Evolutionary conservation across 2,329 filamentous ascomycete species (phyloP).

Genomic region (Cercospora sp.): DNA sequence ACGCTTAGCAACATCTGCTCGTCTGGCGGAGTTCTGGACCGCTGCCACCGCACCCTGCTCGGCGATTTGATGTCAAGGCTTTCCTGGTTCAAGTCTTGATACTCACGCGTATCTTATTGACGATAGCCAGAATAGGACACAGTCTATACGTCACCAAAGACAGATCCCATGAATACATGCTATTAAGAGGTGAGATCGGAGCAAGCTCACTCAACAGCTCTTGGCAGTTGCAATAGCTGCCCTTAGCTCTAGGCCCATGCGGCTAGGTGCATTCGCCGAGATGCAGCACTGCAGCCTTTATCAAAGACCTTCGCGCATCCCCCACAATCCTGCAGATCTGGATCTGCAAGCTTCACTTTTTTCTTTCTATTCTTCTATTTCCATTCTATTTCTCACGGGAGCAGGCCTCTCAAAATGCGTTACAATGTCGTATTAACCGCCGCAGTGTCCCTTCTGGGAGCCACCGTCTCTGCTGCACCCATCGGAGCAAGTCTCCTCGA

Average conservation of each 20-base stretch:
- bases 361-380: neutral
- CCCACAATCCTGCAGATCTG: neutral
- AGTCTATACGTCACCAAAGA: neutral
- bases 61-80: neutral
- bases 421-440: neutral
- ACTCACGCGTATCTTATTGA: neutral
- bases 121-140: neutral
- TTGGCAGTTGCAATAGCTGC: neutral
- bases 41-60: neutral
- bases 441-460: neutral
- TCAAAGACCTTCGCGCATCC: neutral
- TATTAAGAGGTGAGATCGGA: neutral
- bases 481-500: neutral
- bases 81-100: neutral
- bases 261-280: neutral
- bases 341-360: neutral
- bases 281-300: neutral
- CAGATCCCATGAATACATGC: neutral
- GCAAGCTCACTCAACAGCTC: neutral
- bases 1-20: neutral
- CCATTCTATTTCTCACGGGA: neutral
- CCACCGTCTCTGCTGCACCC: neutral
- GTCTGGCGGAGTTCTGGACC: neutral
- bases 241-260: neutral
- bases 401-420: neutral